Evolutionary conservation across 805 yeast species (phyloP).

Genomic region (Blastobotrys terrestris): DNA sequence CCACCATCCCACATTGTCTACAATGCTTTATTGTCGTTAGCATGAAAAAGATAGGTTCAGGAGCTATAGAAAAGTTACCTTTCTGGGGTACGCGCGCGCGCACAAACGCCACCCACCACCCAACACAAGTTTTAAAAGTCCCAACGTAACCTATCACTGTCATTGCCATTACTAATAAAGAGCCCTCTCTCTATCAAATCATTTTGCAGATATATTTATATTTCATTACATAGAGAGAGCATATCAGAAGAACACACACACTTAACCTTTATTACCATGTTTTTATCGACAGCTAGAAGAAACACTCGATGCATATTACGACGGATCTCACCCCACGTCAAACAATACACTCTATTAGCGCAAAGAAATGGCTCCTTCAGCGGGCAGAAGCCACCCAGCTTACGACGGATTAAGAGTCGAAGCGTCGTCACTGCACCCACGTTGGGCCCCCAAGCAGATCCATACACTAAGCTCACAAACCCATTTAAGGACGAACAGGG

Average conservation of each 20-base stretch:
- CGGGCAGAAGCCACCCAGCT: background rate
- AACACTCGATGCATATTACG: background rate
- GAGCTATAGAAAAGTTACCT: no score
- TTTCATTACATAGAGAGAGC: no score
- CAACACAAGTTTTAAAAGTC: no score
- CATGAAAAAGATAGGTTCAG: no score
- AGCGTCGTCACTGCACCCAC: conserved; percentile 13
- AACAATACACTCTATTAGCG: background rate
- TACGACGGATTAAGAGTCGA: conserved; percentile 1
- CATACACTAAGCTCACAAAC: conserved; percentile 21
- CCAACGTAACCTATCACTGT: background rate
- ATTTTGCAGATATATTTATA: background rate
- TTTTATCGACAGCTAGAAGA: background rate
- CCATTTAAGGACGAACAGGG: conserved; percentile 31
- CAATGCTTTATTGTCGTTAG: no score
- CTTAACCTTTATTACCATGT: no score
- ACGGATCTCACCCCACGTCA: background rate
- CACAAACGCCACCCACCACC: no score
- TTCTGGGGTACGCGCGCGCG: no score
- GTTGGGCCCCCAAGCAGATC: conserved; percentile 17
- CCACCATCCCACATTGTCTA: no score
- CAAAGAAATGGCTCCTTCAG: background rate
- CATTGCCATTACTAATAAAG: background rate
- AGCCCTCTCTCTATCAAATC: background rate
- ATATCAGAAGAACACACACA: no score